Evolutionary conservation across 805 yeast species (phyloP).

Genomic region (Wickerhamiella parazyma): DNA sequence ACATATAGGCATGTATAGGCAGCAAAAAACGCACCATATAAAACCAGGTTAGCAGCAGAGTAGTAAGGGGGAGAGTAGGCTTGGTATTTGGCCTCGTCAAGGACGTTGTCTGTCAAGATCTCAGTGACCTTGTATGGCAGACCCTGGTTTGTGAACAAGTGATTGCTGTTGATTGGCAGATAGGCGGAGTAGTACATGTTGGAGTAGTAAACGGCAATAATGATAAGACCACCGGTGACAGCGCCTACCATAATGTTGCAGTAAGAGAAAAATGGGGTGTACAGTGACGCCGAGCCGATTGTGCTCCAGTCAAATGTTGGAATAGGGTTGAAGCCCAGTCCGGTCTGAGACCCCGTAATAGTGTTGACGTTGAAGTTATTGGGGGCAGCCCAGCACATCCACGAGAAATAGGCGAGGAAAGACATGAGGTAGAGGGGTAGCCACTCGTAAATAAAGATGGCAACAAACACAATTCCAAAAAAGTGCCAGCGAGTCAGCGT

Average conservation of each 20-base stretch:
- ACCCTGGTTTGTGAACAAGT: constrained; percentile 39
- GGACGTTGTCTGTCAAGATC: constrained; percentile 30
- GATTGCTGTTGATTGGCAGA: constrained; percentile 34
- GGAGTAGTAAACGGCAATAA: constrained; percentile 30
- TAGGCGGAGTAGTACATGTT: constrained; percentile 30
- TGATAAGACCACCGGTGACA: constrained; percentile 15
- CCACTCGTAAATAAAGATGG: constrained; percentile 47
- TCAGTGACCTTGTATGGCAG: constrained; percentile 31
- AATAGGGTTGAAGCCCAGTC: constrained; percentile 31
- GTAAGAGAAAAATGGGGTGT: constrained; percentile 30
- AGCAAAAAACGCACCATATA: constrained; percentile 39
- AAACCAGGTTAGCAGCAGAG: constrained; percentile 40
- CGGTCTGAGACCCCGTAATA: constrained; percentile 47
- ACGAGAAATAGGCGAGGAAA: constrained; percentile 49
- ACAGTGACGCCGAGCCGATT: constrained; percentile 26
- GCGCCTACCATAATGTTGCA: constrained; percentile 28
- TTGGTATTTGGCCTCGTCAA: constrained; percentile 34
- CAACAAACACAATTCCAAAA: constrained; percentile 32
- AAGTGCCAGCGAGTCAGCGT: constrained; percentile 38
- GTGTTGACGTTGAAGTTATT: constrained; percentile 46
- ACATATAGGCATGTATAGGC: constrained; percentile 39
- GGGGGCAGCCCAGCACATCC: constrained; percentile 45
- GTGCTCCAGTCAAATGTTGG: constrained; percentile 35
- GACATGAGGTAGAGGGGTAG: constrained; percentile 53
- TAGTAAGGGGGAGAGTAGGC: constrained; percentile 45